Percentiles rank a stretch among this genome's conserved stretches.
These are phyloP conservation scores for Monosporozyma unispora DNA, from an alignment of 805 yeast species.

Conservation along the genomic window DNA sequence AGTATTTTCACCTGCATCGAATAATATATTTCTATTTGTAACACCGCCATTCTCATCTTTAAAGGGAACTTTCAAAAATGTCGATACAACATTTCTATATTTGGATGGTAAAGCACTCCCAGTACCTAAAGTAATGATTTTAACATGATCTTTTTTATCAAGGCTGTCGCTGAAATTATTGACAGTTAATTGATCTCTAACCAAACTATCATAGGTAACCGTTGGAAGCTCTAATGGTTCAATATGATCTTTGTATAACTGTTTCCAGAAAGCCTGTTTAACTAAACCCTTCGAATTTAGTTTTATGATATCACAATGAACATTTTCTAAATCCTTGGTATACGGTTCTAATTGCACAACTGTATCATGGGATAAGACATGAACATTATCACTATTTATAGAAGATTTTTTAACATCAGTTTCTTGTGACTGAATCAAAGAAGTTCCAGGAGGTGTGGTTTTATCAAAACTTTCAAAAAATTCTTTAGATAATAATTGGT, in stretches of 20 bases:
- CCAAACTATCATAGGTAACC: constrained; percentile 16
- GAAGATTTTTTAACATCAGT: constrained; percentile 7
- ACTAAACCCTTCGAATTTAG: not conserved
- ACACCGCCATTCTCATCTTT: constrained; percentile 23
- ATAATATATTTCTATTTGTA: constrained; percentile 40
- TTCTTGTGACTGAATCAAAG: constrained; percentile 19
- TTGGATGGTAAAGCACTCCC: constrained; percentile 87
- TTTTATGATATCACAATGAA: not conserved
- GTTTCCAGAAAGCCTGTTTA: constrained; percentile 19
- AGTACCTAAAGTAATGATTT: constrained; percentile 75
- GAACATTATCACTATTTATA: constrained; percentile 16
- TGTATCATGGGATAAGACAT: constrained; percentile 16
- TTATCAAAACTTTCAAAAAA: constrained; percentile 27
- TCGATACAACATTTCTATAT: constrained; percentile 77
- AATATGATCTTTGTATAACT: constrained; percentile 21
- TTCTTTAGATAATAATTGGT: constrained; percentile 22
- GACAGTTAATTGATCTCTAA: constrained; percentile 23
- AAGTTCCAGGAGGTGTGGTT: constrained; percentile 22
- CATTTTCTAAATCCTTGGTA: constrained; percentile 10
- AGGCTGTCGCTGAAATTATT: constrained; percentile 29
- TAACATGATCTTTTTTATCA: constrained; percentile 44
- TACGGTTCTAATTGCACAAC: constrained; percentile 17
- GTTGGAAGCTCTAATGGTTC: constrained; percentile 22
- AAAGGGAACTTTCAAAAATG: constrained; percentile 63
- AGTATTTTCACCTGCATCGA: constrained; percentile 97